Percentiles rank a stretch among this genome's conserved stretches.
These are phyloP conservation scores for Xylaria sp. DNA, from an alignment of 2,329 filamentous ascomycete genomes.

Conservation along the genomic window DNA sequence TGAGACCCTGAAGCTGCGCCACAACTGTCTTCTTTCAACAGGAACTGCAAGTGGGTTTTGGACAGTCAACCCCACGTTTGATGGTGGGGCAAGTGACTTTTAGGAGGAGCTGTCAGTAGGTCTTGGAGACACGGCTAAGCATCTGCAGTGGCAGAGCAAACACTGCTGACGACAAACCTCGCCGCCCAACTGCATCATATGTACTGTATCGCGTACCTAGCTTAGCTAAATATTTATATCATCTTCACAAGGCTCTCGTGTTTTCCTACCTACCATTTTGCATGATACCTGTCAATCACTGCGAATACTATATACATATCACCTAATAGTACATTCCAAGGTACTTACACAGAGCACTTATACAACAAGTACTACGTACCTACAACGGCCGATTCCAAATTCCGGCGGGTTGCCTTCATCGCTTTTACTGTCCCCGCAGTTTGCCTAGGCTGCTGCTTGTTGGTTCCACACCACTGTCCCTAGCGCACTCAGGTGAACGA, in stretches of 20 bases:
- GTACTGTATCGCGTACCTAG: slow-evolving; percentile 1
- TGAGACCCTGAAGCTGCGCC: slow-evolving; percentile 24
- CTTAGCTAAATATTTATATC: slow-evolving; percentile 1
- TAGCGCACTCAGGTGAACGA: neutral
- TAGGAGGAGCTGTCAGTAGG: slow-evolving; percentile 1
- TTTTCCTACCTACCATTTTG: neutral
- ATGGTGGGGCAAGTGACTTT: slow-evolving; percentile 15
- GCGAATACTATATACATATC: neutral
- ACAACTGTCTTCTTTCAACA: slow-evolving; percentile 1
- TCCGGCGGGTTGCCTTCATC: slow-evolving; percentile 4
- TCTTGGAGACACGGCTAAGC: neutral
- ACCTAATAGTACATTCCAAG: too few relatives aligned
- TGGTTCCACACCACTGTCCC: neutral
- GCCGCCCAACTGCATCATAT: slow-evolving; percentile 20
- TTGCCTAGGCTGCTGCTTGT: neutral
- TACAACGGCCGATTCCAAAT: slow-evolving; percentile 34
- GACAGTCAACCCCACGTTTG: slow-evolving; percentile 29
- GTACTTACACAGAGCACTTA: neutral
- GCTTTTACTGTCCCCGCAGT: slow-evolving; percentile 13
- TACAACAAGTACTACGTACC: neutral
- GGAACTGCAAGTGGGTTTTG: neutral
- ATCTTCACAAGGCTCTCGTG: neutral
- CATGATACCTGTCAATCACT: neutral
- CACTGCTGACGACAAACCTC: slow-evolving; percentile 43
- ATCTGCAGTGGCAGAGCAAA: slow-evolving; percentile 40